These are phyloP conservation scores for Bruguiera gymnorhiza DNA, from an alignment of 345 rosid genomes.

Conservation along the genomic window DNA sequence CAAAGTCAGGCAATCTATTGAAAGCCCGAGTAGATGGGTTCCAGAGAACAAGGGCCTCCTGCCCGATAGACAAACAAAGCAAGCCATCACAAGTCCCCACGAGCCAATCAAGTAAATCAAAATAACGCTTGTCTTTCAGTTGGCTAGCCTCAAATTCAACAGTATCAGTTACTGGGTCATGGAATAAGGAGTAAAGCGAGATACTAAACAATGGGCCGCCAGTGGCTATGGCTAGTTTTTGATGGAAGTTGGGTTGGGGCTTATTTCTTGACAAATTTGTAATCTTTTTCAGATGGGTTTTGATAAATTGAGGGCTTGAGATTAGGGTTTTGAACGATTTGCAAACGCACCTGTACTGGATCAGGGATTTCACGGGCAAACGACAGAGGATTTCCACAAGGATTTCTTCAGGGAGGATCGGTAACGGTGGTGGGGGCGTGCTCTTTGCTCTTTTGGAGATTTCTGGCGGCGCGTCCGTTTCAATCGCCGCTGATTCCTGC, in stretches of 20 bases:
- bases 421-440: background rate
- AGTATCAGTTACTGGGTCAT: conserved; percentile 2
- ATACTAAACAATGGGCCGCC: background rate
- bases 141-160: background rate
- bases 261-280: background rate
- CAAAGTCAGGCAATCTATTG: conserved; percentile 7
- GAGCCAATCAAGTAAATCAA: conserved; percentile 5
- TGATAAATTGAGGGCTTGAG: conserved; percentile 6
- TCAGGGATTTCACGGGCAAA: conserved; percentile 10
- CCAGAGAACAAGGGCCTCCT: conserved; percentile 2
- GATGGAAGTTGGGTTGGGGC: background rate
- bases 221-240: background rate
- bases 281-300: conserved; percentile 1
- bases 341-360: conserved; percentile 13
- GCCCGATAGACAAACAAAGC: conserved; percentile 4
- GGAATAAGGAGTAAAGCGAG: conserved; percentile 2
- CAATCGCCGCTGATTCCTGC: too few species aligned
- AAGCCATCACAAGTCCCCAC: conserved; percentile 17
- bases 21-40: conserved; percentile 10
- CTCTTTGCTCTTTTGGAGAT: too few species aligned
- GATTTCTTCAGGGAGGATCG: background rate
- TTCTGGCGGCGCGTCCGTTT: too few species aligned
- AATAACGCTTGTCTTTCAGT: background rate
- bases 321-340: conserved; percentile 13
- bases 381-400: background rate